phyloP scores from a whole-genome alignment of 2,329 filamentous ascomycete genomes.

The Sporothrix variecibatus region DNA sequence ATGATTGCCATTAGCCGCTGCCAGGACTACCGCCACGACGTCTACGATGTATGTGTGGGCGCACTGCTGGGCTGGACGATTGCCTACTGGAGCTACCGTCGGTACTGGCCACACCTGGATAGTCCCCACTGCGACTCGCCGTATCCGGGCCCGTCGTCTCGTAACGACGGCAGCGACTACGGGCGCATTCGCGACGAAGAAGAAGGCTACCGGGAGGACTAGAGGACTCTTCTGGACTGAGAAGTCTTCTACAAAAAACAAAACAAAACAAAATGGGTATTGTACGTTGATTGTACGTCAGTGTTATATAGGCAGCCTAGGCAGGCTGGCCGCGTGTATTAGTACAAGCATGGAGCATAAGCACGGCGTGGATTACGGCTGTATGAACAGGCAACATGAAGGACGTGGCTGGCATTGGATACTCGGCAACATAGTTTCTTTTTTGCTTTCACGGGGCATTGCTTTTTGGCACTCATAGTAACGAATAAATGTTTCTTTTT shows the following conservation, averaged over 20 bases:
- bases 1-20: conserved; percentile 69
- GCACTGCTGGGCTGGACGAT: conserved; percentile 60
- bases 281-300: not conserved
- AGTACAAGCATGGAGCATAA: not conserved
- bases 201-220: conserved; percentile 46
- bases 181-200: conserved; percentile 57
- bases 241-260: not conserved
- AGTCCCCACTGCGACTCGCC: conserved; percentile 59
- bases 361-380: not conserved
- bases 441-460: not conserved
- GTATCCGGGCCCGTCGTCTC: conserved; percentile 48
- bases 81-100: conserved; percentile 66
- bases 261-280: no score
- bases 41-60: conserved; percentile 67
- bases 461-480: not conserved
- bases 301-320: conserved; percentile 6
- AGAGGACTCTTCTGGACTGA: not conserved
- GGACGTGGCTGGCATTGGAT: not conserved
- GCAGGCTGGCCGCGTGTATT: conserved; percentile 7
- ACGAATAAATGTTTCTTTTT: conserved; percentile 14
- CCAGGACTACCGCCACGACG: conserved; percentile 71
- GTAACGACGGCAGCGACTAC: conserved; percentile 37
- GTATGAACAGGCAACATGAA: not conserved
- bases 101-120: conserved; percentile 62
- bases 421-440: not conserved